Conservation (phyloP, 2,329 filamentous ascomycete genomes). For the Scedosporium apiospermum region DNA sequence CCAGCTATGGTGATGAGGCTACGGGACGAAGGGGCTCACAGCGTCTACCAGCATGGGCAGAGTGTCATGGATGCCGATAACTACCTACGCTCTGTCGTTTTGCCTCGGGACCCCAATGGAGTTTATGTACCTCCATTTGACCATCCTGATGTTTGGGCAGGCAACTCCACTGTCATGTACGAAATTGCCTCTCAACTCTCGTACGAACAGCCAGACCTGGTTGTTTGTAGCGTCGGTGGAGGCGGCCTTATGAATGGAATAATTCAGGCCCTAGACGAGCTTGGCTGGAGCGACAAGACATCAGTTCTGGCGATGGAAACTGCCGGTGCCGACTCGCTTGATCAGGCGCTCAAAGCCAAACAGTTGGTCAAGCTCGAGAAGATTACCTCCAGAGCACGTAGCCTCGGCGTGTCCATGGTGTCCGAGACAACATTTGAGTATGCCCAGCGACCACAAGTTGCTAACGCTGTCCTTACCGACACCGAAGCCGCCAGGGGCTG, state of each 20-base stretch:
- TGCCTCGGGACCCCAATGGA: slow-evolving; percentile 39
- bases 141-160: slow-evolving; percentile 57
- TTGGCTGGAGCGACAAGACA: slow-evolving; percentile 22
- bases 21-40: slow-evolving; percentile 46
- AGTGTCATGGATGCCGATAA: slow-evolving; percentile 61
- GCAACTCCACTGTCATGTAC: slow-evolving; percentile 49
- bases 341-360: slow-evolving; percentile 42
- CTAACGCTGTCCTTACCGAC: slow-evolving; percentile 25
- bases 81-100: slow-evolving; percentile 45
- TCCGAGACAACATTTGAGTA: slow-evolving; percentile 50
- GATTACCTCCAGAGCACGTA: slow-evolving; percentile 69
- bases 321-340: slow-evolving; percentile 58
- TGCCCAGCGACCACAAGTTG: slow-evolving; percentile 19
- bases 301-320: slow-evolving; percentile 69
- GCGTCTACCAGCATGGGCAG: slow-evolving; percentile 56
- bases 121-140: slow-evolving; percentile 66
- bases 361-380: slow-evolving; percentile 51
- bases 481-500: slow-evolving; percentile 72
- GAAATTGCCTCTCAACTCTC: slow-evolving; percentile 33
- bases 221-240: slow-evolving; percentile 72
- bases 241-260: slow-evolving; percentile 73
- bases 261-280: slow-evolving; percentile 50
- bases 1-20: slow-evolving; percentile 65
- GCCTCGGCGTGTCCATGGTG: slow-evolving; percentile 63
- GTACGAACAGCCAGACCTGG: slow-evolving; percentile 45